Conservation (phyloP, 371 early-diverging fungal genomes). For the Nematocida ausubeli region DNA sequence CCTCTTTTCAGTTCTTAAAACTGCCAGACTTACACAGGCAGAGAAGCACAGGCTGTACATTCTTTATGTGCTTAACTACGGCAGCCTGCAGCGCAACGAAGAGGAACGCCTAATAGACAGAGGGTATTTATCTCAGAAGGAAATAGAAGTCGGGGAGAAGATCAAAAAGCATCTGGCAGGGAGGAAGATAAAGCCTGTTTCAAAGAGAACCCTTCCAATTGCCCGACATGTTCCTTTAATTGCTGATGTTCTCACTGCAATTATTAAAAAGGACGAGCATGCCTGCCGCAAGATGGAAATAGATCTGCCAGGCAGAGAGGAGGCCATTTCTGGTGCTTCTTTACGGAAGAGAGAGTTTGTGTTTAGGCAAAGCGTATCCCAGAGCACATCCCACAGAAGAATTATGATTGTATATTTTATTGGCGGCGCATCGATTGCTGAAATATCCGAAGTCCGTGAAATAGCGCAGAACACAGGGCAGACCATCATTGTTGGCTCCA, state of each 20-base stretch:
- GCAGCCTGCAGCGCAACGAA: conserved; percentile 49
- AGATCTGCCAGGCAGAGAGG: conserved; percentile 11
- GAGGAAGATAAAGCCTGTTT: conserved; percentile 14
- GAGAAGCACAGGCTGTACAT: conserved; percentile 64
- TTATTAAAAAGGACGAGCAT: conserved; percentile 54
- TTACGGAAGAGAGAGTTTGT: conserved; percentile 60
- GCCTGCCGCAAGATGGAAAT: conserved; percentile 29
- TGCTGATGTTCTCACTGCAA: conserved; percentile 52
- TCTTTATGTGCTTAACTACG: conserved; percentile 50
- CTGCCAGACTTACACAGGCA: conserved; percentile 37
- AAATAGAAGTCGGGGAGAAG: conserved; percentile 45
- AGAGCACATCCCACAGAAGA: conserved; percentile 3
- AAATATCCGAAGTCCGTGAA: conserved; percentile 61
- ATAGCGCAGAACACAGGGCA: conserved; percentile 55
- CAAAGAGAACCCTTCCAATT: conserved; percentile 58
- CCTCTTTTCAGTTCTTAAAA: conserved; percentile 53
- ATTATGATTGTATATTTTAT: conserved; percentile 45
- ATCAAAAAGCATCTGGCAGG: conserved; percentile 13
- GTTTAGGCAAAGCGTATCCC: conserved; percentile 28
- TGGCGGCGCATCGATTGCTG: conserved; percentile 56
- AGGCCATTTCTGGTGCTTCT: conserved; percentile 29
- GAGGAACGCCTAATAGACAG: conserved; percentile 28
- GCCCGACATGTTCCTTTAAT: conserved; percentile 63
- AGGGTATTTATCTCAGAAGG: conserved; percentile 34
- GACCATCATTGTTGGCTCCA: conserved; percentile 43